These are phyloP conservation scores for Polychytrium aggregatum DNA, from an alignment of 192 early-diverging fungal genomes.

Conservation along the genomic window DNA sequence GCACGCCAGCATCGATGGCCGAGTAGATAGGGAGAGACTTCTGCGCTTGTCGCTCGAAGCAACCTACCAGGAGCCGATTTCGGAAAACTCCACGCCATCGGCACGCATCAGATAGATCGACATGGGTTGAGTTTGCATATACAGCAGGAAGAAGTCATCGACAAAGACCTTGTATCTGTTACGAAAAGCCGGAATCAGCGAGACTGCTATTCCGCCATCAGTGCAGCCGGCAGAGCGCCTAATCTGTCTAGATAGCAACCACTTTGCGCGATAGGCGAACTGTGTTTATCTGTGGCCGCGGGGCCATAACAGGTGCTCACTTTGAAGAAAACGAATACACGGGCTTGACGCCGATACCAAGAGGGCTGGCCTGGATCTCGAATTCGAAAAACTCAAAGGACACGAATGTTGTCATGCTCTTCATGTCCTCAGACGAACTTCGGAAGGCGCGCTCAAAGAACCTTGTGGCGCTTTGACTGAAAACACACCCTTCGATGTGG, in stretches of 20 bases:
- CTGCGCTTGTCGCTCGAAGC: not conserved
- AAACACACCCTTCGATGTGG: slow-evolving; percentile 26
- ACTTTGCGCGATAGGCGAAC: no score
- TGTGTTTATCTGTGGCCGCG: no score
- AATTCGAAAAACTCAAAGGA: slow-evolving; percentile 50
- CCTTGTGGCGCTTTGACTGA: slow-evolving; percentile 25
- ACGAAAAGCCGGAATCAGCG: not conserved
- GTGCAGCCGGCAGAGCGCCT: not conserved
- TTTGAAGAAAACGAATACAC: no score
- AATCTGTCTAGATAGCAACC: slow-evolving; percentile 1
- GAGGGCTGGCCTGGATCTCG: slow-evolving; percentile 34
- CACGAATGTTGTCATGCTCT: slow-evolving; percentile 26
- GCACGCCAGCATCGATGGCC: not conserved
- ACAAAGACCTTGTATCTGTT: slow-evolving; percentile 33
- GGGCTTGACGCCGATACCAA: slow-evolving; percentile 27
- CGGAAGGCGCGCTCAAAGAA: no score
- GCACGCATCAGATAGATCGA: slow-evolving; percentile 26
- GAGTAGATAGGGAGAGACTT: not conserved
- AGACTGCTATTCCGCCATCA: no score
- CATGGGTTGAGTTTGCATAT: slow-evolving; percentile 34
- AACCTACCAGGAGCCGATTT: slow-evolving; percentile 29
- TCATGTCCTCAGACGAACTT: slow-evolving; percentile 1
- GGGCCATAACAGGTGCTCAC: no score
- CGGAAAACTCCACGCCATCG: slow-evolving; percentile 30
- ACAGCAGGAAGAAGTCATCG: slow-evolving; percentile 47